Evolutionary conservation across 2,329 filamentous ascomycete genomes (phyloP).

Genomic region (Colletotrichum musae): DNA sequence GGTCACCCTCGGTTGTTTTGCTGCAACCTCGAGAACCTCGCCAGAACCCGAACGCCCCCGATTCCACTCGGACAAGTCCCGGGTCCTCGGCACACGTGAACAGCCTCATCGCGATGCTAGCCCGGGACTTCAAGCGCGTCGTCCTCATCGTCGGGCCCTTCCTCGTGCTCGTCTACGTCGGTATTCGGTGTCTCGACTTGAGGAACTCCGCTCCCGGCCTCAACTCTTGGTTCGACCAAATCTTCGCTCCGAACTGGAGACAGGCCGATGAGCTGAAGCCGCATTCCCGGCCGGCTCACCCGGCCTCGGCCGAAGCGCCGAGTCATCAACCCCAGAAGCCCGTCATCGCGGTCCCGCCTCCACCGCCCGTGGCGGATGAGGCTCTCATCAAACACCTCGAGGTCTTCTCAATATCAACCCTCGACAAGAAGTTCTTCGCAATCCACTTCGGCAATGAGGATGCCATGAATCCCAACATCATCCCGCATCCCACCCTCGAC

Average conservation of each 20-base stretch:
- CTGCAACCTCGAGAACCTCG: neutral
- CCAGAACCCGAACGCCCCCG: neutral
- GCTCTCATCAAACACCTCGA: constrained; percentile 49
- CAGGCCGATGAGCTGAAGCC: constrained; percentile 33
- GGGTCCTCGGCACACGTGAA: neutral
- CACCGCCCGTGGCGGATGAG: neutral
- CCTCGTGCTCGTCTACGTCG: constrained; percentile 49
- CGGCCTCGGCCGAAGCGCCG: constrained; percentile 49
- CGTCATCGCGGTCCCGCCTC: neutral
- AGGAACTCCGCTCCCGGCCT: neutral
- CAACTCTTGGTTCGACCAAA: constrained; percentile 26
- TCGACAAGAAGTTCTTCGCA: constrained; percentile 62
- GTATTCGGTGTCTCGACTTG: constrained; percentile 30
- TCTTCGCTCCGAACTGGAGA: constrained; percentile 34
- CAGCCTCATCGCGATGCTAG: constrained; percentile 47
- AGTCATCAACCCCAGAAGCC: constrained; percentile 49
- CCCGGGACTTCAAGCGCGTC: constrained; percentile 50
- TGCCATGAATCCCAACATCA: constrained; percentile 69
- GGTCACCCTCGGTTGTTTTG: neutral
- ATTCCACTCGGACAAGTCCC: neutral
- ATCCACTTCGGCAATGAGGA: constrained; percentile 60
- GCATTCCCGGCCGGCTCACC: constrained; percentile 51
- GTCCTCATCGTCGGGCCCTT: constrained; percentile 49
- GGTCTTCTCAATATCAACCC: constrained; percentile 63
- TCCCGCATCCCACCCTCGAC: constrained; percentile 65